These are phyloP conservation scores for Fallopia convolvulus DNA, from an alignment of 148 eudicot genomes.

Conservation along the genomic window DNA sequence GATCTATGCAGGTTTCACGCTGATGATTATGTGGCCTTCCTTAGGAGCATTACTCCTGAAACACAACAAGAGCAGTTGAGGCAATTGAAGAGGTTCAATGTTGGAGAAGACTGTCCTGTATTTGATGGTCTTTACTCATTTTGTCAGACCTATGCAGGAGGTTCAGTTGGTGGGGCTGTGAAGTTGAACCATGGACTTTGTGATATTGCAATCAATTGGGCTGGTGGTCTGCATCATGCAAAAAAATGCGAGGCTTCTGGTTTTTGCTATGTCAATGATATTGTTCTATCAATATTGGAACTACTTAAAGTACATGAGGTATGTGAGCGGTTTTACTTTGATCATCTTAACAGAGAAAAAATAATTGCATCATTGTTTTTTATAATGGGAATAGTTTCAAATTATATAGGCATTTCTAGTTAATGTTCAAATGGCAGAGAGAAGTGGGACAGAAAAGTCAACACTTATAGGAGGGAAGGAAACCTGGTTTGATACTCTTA, in stretches of 20 bases:
- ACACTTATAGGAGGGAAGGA: too few species aligned
- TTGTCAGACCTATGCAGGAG: slow-evolving; percentile 1
- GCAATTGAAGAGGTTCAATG: not conserved
- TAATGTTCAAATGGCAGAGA: too few species aligned
- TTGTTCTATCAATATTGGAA: not conserved
- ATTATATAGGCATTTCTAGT: too few species aligned
- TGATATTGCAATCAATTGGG: not conserved
- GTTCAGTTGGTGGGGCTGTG: slow-evolving; percentile 7
- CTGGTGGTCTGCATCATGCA: not conserved
- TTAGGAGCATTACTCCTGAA: not conserved
- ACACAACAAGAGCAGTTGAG: not conserved
- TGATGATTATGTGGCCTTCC: slow-evolving; percentile 1
- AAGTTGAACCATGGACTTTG: not conserved
- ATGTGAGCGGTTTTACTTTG: not conserved
- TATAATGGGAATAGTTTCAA: not conserved
- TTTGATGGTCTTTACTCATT: slow-evolving; percentile 2
- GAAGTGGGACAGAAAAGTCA: too few species aligned
- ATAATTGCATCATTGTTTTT: too few species aligned
- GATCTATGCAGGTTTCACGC: not conserved
- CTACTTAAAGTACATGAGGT: slow-evolving; percentile 1
- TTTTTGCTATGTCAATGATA: slow-evolving; percentile 1
- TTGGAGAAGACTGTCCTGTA: slow-evolving; percentile 1
- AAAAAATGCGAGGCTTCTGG: not conserved
- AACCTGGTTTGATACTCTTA: too few species aligned
- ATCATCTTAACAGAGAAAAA: not conserved